These are phyloP conservation scores for Aspergillus olivimuriae DNA, from an alignment of 495 filamentous ascomycete genomes.

Conservation along the genomic window DNA sequence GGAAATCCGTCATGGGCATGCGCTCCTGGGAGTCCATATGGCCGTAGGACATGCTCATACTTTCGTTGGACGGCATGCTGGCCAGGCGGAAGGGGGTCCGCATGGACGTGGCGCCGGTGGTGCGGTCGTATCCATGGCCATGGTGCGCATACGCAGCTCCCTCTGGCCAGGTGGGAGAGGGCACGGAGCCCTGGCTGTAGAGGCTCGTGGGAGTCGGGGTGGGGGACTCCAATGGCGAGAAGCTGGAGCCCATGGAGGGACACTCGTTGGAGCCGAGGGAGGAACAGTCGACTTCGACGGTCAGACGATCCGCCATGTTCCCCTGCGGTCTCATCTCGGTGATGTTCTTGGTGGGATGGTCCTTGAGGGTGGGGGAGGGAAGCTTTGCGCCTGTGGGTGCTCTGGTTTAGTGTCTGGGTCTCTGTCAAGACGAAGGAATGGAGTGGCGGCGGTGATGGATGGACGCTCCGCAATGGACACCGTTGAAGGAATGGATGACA, in stretches of 20 bases:
- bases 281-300: slow-evolving; percentile 39
- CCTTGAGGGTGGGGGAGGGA: slow-evolving; percentile 18
- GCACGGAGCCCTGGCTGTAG: slow-evolving; percentile 37
- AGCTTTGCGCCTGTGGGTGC: slow-evolving; percentile 23
- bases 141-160: slow-evolving; percentile 19
- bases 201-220: slow-evolving; percentile 40
- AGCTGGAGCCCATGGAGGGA: slow-evolving; percentile 41
- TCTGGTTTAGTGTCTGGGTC: too few species aligned
- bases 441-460: not conserved
- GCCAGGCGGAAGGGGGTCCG: slow-evolving; percentile 36
- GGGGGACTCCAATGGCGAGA: slow-evolving; percentile 40
- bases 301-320: slow-evolving; percentile 36
- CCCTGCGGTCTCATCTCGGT: slow-evolving; percentile 40
- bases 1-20: slow-evolving; percentile 34
- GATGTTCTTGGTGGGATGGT: slow-evolving; percentile 20
- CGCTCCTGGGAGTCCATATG: slow-evolving; percentile 33
- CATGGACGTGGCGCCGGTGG: slow-evolving; percentile 30
- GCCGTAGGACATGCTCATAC: slow-evolving; percentile 28
- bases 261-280: slow-evolving; percentile 40
- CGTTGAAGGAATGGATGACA: slow-evolving; percentile 21
- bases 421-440: slow-evolving; percentile 8
- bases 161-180: slow-evolving; percentile 39
- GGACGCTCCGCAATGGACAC: too few species aligned
- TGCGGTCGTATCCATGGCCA: slow-evolving; percentile 26
- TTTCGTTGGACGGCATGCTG: slow-evolving; percentile 29